Conservation (phyloP, 73 alveolate species). For the Uronychia binucleata region DNA sequence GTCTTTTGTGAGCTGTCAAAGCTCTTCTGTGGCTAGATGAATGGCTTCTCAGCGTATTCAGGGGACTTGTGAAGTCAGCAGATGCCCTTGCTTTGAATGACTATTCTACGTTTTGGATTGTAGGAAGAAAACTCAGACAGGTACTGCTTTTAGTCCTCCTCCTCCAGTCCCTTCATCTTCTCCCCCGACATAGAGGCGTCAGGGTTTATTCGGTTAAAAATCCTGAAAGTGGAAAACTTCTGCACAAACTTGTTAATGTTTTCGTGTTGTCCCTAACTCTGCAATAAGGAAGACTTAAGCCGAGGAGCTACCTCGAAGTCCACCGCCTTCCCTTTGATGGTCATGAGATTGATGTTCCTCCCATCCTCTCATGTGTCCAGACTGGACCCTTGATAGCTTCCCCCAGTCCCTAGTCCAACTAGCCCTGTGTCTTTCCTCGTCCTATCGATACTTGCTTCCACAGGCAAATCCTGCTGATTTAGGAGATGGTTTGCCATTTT, state of each 20-base stretch:
- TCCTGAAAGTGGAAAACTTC: background rate
- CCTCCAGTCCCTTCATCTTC: background rate
- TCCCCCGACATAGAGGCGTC: background rate
- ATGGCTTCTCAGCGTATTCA: no score
- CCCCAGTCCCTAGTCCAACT: background rate
- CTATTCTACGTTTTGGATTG: background rate
- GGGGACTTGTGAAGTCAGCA: background rate
- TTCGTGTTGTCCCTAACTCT: background rate
- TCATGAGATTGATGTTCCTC: no score
- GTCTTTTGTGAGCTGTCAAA: no score
- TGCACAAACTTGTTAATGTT: background rate
- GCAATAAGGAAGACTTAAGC: background rate
- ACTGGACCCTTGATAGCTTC: background rate
- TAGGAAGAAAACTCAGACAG: background rate
- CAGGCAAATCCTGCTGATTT: no score
- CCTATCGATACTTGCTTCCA: no score
- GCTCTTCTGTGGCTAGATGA: no score
- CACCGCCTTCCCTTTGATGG: no score
- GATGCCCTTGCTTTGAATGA: background rate
- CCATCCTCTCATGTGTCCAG: background rate
- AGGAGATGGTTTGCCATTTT: background rate
- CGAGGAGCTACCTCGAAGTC: background rate
- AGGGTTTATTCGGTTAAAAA: background rate
- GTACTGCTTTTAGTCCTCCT: background rate
- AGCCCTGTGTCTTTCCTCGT: no score